Percentiles rank a stretch among this genome's conserved stretches.
Evolutionary conservation across 768 basidiomycete genomes (phyloP).

Genomic region (Sporobolomyces phaffii): DNA sequence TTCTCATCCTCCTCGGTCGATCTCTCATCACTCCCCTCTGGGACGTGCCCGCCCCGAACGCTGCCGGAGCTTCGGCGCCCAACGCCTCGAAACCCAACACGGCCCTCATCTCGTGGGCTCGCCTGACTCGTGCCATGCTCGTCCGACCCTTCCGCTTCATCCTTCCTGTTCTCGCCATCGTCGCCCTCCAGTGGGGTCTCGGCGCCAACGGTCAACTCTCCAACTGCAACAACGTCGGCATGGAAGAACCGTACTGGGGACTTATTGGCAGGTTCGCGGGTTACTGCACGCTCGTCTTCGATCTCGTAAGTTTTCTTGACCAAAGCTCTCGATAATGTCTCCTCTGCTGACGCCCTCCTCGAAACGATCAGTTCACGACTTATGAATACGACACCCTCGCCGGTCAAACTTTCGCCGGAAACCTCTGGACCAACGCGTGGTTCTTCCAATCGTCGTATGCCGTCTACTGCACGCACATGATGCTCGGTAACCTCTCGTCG

Average conservation of each 20-base stretch:
- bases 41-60: slow-evolving; percentile 38
- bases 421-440: slow-evolving; percentile 45
- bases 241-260: slow-evolving; percentile 44
- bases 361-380: slow-evolving; percentile 42
- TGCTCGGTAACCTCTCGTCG: slow-evolving; percentile 44
- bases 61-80: not conserved
- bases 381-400: slow-evolving; percentile 41
- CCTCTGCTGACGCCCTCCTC: too few relatives aligned
- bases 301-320: too few relatives aligned
- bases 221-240: slow-evolving; percentile 43
- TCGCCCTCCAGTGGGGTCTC: slow-evolving; percentile 44
- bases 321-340: too few relatives aligned
- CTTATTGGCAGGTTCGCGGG: slow-evolving; percentile 40
- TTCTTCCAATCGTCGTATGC: slow-evolving; percentile 43
- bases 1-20: slow-evolving; percentile 43
- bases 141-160: slow-evolving; percentile 44
- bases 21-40: slow-evolving; percentile 42
- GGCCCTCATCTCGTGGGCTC: slow-evolving; percentile 42
- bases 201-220: slow-evolving; percentile 36
- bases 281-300: slow-evolving; percentile 42
- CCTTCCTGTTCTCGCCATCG: slow-evolving; percentile 43
- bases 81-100: slow-evolving; percentile 32
- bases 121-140: slow-evolving; percentile 43
- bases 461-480: slow-evolving; percentile 42
- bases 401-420: slow-evolving; percentile 43